phyloP scores from a whole-genome alignment of 2,329 filamentous ascomycete species.

The Fusarium globosum region DNA sequence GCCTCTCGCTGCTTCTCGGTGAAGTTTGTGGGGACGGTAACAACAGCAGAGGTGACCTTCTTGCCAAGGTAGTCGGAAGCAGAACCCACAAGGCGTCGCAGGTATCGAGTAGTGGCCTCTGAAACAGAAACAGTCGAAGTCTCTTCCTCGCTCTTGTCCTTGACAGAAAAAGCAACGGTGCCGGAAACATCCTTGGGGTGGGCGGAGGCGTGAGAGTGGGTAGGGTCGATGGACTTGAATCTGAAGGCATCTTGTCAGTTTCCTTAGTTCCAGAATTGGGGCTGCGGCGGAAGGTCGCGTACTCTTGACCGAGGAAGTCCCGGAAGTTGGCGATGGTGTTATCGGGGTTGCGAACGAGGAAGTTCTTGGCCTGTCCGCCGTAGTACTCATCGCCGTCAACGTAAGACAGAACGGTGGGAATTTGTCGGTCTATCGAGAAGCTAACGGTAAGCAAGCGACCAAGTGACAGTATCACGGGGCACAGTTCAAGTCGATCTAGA shows the following conservation, averaged over 20 bases:
- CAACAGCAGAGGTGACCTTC: constrained; percentile 91
- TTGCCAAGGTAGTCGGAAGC: constrained; percentile 94
- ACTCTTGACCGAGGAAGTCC: constrained; percentile 96
- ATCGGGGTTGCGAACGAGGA: constrained; percentile 89
- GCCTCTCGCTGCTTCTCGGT: constrained; percentile 86
- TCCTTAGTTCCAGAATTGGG: constrained; percentile 12
- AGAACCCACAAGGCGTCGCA: constrained; percentile 82
- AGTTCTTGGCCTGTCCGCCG: constrained; percentile 92
- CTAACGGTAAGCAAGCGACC: constrained; percentile 11
- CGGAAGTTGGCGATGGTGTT: constrained; percentile 97
- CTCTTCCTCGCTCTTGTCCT: constrained; percentile 76
- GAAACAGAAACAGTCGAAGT: constrained; percentile 78
- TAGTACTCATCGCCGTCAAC: constrained; percentile 97
- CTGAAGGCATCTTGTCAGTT: constrained; percentile 51
- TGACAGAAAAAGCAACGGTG: constrained; percentile 82
- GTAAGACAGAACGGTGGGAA: constrained; percentile 93
- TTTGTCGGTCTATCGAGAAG: constrained; percentile 82
- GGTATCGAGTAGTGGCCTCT: constrained; percentile 85
- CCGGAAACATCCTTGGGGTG: constrained; percentile 82
- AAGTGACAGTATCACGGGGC: neutral
- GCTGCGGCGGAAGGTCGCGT: constrained; percentile 49
- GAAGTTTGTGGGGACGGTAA: constrained; percentile 95
- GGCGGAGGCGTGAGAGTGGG: constrained; percentile 91
- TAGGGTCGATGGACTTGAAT: constrained; percentile 96
- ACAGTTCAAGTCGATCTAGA: neutral